phyloP scores from a whole-genome alignment of 2,329 filamentous ascomycete species.

The Dactylonectria estremocensis region DNA sequence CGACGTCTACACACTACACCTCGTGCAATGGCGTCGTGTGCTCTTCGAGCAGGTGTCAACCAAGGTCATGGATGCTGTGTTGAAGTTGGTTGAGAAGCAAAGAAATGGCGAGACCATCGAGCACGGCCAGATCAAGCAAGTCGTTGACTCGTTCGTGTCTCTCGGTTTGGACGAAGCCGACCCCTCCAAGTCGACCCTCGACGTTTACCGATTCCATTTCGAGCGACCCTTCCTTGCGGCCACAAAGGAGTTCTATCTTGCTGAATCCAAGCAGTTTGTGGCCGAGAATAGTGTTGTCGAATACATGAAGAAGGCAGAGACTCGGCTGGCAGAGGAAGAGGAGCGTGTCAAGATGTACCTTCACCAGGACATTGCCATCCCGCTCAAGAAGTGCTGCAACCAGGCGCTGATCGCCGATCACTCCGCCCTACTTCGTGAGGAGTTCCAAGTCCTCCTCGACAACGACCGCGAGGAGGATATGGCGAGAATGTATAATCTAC shows the following conservation, averaged over 20 bases:
- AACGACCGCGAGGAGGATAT: slow-evolving; percentile 97
- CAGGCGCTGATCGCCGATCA: slow-evolving; percentile 92
- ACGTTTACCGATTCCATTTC: slow-evolving; percentile 94
- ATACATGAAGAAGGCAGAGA: slow-evolving; percentile 99
- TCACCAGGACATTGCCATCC: slow-evolving; percentile 88
- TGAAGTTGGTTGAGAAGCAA: slow-evolving; percentile 97
- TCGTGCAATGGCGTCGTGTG: slow-evolving; percentile 95
- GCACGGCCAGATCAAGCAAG: slow-evolving; percentile 95
- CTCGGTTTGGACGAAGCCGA: slow-evolving; percentile 95
- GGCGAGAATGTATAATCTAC: slow-evolving; percentile 93
- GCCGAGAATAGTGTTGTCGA: slow-evolving; percentile 98
- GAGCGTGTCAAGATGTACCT: slow-evolving; percentile 93
- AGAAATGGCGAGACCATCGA: slow-evolving; percentile 98
- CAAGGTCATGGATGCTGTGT: slow-evolving; percentile 94
- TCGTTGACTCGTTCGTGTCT: slow-evolving; percentile 97
- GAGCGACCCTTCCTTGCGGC: slow-evolving; percentile 92
- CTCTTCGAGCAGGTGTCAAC: slow-evolving; percentile 87
- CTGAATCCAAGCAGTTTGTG: slow-evolving; percentile 94
- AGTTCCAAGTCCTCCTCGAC: slow-evolving; percentile 94
- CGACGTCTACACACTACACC: slow-evolving; percentile 96
- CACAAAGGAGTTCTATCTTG: slow-evolving; percentile 88
- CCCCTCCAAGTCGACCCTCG: slow-evolving; percentile 92
- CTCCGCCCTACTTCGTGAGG: slow-evolving; percentile 87
- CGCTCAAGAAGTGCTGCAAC: slow-evolving; percentile 90
- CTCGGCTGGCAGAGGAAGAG: slow-evolving; percentile 91